Conservation (phyloP, 2,329 filamentous ascomycete genomes). For the Ceratocystis eucalypticola region DNA sequence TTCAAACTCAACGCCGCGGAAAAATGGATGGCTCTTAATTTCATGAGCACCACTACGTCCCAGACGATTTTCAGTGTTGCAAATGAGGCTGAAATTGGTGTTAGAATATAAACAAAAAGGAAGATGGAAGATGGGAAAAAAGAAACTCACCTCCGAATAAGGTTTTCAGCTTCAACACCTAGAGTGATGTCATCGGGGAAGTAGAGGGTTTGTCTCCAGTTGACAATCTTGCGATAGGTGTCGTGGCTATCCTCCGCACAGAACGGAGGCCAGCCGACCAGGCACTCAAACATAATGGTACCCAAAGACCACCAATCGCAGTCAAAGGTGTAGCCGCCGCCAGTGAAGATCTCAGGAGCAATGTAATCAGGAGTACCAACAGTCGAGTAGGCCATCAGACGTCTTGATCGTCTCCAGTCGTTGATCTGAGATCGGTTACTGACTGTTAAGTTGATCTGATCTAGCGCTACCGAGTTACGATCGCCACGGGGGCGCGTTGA, state of each 20-base stretch:
- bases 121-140: background rate
- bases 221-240: slow-evolving; percentile 97
- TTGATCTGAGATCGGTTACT: slow-evolving; percentile 93
- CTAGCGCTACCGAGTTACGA: slow-evolving; percentile 84
- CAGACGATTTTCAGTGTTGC: slow-evolving; percentile 82
- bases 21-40: slow-evolving; percentile 89
- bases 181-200: slow-evolving; percentile 92
- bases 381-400: slow-evolving; percentile 81
- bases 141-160: slow-evolving; percentile 70
- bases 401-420: slow-evolving; percentile 66
- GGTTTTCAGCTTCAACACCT: slow-evolving; percentile 74
- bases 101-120: slow-evolving; percentile 18
- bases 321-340: slow-evolving; percentile 61
- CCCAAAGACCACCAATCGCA: slow-evolving; percentile 78
- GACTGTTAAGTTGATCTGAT: slow-evolving; percentile 95
- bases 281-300: slow-evolving; percentile 75
- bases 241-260: slow-evolving; percentile 94
- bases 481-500: slow-evolving; percentile 46
- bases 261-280: slow-evolving; percentile 73
- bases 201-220: slow-evolving; percentile 90
- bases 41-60: slow-evolving; percentile 77
- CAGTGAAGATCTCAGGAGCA: slow-evolving; percentile 58
- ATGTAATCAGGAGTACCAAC: slow-evolving; percentile 93
- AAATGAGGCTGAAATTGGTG: slow-evolving; percentile 56
- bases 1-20: slow-evolving; percentile 92